Conservation (phyloP, 2,329 filamentous ascomycete genomes). For the Ustilaginoidea virens region DNA sequence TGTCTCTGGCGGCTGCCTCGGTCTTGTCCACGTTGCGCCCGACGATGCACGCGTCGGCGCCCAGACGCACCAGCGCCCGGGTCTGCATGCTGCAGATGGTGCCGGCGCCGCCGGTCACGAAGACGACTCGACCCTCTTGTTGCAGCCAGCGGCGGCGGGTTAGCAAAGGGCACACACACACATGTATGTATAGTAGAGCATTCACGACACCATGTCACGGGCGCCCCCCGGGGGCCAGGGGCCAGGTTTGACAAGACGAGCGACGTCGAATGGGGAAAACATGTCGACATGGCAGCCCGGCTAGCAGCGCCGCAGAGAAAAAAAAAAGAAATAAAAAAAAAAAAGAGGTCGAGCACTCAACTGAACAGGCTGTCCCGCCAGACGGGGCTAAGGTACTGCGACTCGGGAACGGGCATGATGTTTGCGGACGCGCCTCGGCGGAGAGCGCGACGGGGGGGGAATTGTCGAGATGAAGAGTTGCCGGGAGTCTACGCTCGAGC, state of each 20-base stretch:
- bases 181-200: background rate
- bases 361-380: conserved; percentile 84
- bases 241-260: no score
- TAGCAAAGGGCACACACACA: background rate
- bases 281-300: no score
- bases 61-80: conserved; percentile 75
- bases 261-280: no score
- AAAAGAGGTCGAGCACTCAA: conserved; percentile 17
- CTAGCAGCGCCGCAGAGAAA: no score
- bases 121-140: conserved; percentile 74
- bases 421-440: background rate
- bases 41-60: conserved; percentile 86
- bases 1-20: conserved; percentile 61
- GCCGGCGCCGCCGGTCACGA: conserved; percentile 89
- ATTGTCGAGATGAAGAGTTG: no score
- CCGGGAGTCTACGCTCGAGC: no score
- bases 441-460: background rate
- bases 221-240: no score
- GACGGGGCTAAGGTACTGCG: conserved; percentile 63
- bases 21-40: conserved; percentile 85
- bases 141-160: background rate
- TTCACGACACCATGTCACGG: no score
- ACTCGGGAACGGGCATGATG: conserved; percentile 56
- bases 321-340: background rate
- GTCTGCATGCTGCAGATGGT: conserved; percentile 92